Conservation (phyloP, 2,329 filamentous ascomycete species). For the Setomelanomma holmii region DNA sequence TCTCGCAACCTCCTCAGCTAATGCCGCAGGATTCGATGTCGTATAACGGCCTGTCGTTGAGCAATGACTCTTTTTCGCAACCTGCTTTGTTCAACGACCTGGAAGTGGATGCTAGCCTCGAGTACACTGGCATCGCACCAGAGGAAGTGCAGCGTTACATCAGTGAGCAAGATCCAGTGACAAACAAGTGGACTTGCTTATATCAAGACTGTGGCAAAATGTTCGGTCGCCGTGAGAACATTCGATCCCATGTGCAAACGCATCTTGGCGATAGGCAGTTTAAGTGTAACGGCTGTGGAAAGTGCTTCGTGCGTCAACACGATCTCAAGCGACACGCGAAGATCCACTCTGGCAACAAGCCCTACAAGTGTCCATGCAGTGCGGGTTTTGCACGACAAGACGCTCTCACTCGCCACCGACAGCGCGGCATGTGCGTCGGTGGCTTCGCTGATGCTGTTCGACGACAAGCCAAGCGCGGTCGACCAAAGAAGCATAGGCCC, state of each 20-base stretch:
- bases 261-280: slow-evolving; percentile 96
- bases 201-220: slow-evolving; percentile 79
- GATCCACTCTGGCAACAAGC: slow-evolving; percentile 95
- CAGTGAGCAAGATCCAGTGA: slow-evolving; percentile 53
- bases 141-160: slow-evolving; percentile 70
- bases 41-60: slow-evolving; percentile 22
- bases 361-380: slow-evolving; percentile 91
- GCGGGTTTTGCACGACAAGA: slow-evolving; percentile 96
- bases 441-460: slow-evolving; percentile 83
- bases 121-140: slow-evolving; percentile 82
- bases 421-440: slow-evolving; percentile 95
- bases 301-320: slow-evolving; percentile 96
- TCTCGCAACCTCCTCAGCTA: slow-evolving; percentile 40
- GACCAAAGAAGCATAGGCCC: slow-evolving; percentile 68
- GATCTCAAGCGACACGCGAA: slow-evolving; percentile 97
- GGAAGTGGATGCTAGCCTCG: slow-evolving; percentile 67
- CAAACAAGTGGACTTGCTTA: slow-evolving; percentile 57
- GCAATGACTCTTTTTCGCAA: slow-evolving; percentile 26
- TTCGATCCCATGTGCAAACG: slow-evolving; percentile 97
- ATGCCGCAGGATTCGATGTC: slow-evolving; percentile 30
- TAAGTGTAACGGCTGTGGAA: slow-evolving; percentile 89
- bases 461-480: slow-evolving; percentile 71
- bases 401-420: slow-evolving; percentile 89
- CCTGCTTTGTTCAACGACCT: slow-evolving; percentile 49
- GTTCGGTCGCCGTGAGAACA: slow-evolving; percentile 98